phyloP scores from a whole-genome alignment of 441 rosid species.

The Croton laevigatus region DNA sequence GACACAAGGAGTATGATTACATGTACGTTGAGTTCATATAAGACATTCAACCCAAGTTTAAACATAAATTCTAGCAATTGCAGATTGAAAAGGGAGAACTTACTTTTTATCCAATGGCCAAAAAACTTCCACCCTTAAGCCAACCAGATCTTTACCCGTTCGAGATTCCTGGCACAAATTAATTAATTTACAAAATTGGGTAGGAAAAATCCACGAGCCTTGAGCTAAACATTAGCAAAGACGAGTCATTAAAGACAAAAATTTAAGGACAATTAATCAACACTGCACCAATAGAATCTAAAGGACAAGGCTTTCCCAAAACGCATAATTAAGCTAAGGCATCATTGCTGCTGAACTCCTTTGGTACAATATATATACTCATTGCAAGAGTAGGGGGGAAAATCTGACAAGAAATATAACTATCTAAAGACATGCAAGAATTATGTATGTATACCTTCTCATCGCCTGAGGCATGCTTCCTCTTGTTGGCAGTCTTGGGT shows the following conservation, averaged over 20 bases:
- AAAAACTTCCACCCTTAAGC: conserved; percentile 77
- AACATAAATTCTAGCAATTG: background rate
- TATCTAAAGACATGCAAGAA: background rate
- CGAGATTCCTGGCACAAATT: conserved; percentile 55
- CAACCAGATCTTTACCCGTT: conserved; percentile 53
- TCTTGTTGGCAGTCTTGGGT: conserved; percentile 56
- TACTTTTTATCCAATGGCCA: conserved; percentile 90
- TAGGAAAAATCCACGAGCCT: background rate
- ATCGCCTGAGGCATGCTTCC: conserved; percentile 51
- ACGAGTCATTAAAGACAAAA: background rate
- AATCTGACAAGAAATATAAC: background rate
- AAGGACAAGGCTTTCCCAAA: background rate
- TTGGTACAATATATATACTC: background rate
- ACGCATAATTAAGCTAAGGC: conserved; percentile 3
- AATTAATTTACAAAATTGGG: conserved; percentile 22
- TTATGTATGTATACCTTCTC: conserved; percentile 43
- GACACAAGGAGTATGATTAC: background rate
- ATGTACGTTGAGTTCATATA: background rate
- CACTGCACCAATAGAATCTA: background rate
- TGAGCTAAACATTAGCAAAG: background rate
- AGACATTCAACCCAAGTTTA: background rate
- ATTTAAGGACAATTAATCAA: background rate
- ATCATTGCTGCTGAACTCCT: background rate
- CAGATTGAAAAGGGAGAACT: conserved; percentile 27
- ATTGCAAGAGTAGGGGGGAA: background rate